phyloP scores from a whole-genome alignment of 768 basidiomycete genomes.

The Lactarius akahatsu region DNA sequence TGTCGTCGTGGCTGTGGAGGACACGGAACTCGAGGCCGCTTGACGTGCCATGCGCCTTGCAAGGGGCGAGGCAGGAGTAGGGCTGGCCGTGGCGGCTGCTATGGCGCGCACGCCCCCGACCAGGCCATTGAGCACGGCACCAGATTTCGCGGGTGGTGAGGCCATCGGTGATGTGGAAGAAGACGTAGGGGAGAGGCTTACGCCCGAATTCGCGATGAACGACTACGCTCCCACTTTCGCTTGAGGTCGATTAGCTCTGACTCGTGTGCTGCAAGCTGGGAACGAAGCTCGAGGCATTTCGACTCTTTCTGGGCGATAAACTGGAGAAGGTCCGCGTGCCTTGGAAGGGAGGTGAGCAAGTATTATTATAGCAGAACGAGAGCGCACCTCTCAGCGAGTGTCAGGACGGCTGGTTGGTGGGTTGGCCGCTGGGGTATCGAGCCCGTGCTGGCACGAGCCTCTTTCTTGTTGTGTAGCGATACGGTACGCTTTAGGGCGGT shows the following conservation, averaged over 20 bases:
- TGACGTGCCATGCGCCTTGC: constrained; percentile 24
- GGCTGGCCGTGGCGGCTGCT: constrained; percentile 44
- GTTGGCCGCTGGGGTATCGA: constrained; percentile 22
- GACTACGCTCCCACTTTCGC: constrained; percentile 81
- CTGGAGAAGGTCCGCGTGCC: constrained; percentile 77
- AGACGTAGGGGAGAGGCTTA: constrained; percentile 31
- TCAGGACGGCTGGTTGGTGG: constrained; percentile 48
- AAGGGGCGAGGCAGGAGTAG: constrained; percentile 32
- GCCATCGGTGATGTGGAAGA: constrained; percentile 22
- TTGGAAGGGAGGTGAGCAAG: constrained; percentile 33
- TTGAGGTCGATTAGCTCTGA: constrained; percentile 72
- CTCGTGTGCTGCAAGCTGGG: constrained; percentile 71
- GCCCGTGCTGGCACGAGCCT: constrained; percentile 32
- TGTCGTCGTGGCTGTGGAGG: constrained; percentile 32
- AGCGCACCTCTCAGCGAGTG: constrained; percentile 71
- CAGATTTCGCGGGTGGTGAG: constrained; percentile 27
- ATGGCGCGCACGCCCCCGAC: constrained; percentile 67
- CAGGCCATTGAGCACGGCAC: constrained; percentile 55
- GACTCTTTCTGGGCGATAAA: constrained; percentile 87
- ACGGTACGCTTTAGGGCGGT: constrained; percentile 4
- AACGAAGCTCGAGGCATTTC: constrained; percentile 76
- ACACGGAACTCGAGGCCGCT: constrained; percentile 20
- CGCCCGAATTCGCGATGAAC: constrained; percentile 57
- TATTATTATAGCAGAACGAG: background rate
- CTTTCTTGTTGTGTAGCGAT: constrained; percentile 8